Conservation (phyloP, 2,329 filamentous ascomycete genomes). For the Metarhizium album region DNA sequence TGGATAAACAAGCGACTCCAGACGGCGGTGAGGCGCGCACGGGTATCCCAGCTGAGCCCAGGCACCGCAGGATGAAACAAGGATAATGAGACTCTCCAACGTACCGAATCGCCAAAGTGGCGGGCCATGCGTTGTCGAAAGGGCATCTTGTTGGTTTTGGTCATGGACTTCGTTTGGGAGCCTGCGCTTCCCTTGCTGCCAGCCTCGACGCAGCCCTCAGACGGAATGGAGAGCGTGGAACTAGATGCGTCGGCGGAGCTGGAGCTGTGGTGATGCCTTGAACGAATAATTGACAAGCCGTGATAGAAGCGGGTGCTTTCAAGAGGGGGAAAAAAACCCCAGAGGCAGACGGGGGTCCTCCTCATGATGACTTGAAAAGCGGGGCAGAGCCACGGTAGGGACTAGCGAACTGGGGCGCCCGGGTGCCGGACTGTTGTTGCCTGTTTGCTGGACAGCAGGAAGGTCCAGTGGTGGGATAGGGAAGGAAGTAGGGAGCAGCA, state of each 20-base stretch:
- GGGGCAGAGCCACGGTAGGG: background rate
- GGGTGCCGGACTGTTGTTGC: too few relatives aligned
- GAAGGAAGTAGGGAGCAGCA: too few relatives aligned
- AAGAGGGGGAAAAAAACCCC: background rate
- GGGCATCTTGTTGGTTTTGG: slow-evolving; percentile 20
- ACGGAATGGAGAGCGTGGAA: background rate
- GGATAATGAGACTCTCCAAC: slow-evolving; percentile 12
- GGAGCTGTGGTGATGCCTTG: slow-evolving; percentile 5
- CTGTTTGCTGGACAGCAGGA: too few relatives aligned
- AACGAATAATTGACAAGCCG: slow-evolving; percentile 5
- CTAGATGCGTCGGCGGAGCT: slow-evolving; percentile 5
- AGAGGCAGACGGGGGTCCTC: background rate
- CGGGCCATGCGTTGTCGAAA: slow-evolving; percentile 33
- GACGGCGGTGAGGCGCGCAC: background rate
- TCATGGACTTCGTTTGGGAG: background rate
- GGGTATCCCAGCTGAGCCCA: background rate
- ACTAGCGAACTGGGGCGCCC: too few relatives aligned
- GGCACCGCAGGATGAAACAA: background rate
- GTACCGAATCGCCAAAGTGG: slow-evolving; percentile 36
- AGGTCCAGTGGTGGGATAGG: background rate
- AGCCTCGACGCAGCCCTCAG: slow-evolving; percentile 1
- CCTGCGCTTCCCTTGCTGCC: background rate
- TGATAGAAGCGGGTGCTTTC: slow-evolving; percentile 6
- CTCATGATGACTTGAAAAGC: slow-evolving; percentile 3
- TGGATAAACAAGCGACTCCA: too few relatives aligned